Evolutionary conservation across 2,329 filamentous ascomycete species (phyloP).

Genomic region (Fusarium fracticaudum): DNA sequence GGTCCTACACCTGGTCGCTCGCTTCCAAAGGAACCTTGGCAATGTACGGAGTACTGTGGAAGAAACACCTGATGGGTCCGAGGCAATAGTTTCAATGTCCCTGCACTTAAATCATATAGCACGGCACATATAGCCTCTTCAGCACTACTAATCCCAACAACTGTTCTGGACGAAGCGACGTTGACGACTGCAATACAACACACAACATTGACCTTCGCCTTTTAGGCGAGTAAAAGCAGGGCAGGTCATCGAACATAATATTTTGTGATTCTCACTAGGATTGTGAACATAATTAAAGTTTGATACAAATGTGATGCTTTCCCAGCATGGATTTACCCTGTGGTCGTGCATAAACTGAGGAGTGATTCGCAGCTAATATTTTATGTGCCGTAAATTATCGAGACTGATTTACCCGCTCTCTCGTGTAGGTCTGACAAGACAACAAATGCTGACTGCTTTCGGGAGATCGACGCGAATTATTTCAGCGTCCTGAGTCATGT

Average conservation of each 20-base stretch:
- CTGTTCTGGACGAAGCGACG: constrained; percentile 15
- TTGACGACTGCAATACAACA: constrained; percentile 16
- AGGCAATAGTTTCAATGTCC: constrained; percentile 31
- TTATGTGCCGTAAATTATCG: background rate
- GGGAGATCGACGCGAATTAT: constrained; percentile 43
- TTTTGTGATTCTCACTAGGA: background rate
- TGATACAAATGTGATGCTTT: background rate
- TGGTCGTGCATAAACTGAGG: background rate
- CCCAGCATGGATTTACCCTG: background rate
- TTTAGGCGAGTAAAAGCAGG: background rate
- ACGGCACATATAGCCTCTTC: constrained; percentile 34
- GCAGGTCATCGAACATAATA: background rate
- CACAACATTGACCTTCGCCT: constrained; percentile 5
- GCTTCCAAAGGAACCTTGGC: background rate
- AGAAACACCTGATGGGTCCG: constrained; percentile 24
- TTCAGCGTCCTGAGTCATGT: constrained; percentile 35
- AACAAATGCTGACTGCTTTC: constrained; percentile 22
- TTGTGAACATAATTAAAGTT: background rate
- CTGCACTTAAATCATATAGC: constrained; percentile 25
- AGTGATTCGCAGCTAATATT: background rate
- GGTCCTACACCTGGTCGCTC: background rate
- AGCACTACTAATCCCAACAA: background rate
- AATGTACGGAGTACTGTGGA: background rate
- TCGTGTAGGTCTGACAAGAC: background rate
- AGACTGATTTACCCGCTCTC: background rate